Conservation (phyloP, 208 protist genomes). For the Naegleria fowleri region DNA sequence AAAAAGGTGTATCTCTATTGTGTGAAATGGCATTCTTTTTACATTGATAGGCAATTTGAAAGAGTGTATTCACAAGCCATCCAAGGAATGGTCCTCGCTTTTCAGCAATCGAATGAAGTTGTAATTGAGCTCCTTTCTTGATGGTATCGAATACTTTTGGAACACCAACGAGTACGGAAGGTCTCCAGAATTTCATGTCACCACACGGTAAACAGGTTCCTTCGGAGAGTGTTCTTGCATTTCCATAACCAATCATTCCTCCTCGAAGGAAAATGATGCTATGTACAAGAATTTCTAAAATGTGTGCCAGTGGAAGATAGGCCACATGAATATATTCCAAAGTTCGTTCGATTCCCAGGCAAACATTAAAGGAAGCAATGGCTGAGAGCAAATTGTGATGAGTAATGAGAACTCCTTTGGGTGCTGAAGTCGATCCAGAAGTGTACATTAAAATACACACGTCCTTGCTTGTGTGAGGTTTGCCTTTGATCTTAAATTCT, state of each 20-base stretch:
- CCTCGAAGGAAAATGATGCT: slow-evolving; percentile 53
- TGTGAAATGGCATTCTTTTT: not conserved
- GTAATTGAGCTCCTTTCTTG: not conserved
- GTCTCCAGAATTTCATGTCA: not conserved
- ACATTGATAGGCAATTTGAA: not conserved
- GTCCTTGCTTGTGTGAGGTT: slow-evolving; percentile 79
- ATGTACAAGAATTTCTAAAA: slow-evolving; percentile 61
- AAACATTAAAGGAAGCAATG: slow-evolving; percentile 6
- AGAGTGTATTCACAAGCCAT: not conserved
- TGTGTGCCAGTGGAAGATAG: slow-evolving; percentile 68
- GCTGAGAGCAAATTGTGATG: slow-evolving; percentile 50
- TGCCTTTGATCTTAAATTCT: slow-evolving; percentile 32
- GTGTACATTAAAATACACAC: slow-evolving; percentile 61
- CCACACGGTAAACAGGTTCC: not conserved
- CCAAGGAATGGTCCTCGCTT: not conserved
- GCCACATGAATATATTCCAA: slow-evolving; percentile 56
- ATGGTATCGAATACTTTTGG: slow-evolving; percentile 15
- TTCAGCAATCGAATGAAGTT: not conserved
- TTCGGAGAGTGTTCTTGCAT: not conserved
- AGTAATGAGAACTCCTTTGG: slow-evolving; percentile 69
- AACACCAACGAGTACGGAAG: not conserved
- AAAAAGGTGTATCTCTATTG: not conserved
- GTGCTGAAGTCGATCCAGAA: slow-evolving; percentile 66
- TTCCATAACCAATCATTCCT: not conserved
- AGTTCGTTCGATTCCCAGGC: slow-evolving; percentile 7